Base-by-base conservation (phyloP, 1,139 yeast species). In the Candida albicans region DNA sequence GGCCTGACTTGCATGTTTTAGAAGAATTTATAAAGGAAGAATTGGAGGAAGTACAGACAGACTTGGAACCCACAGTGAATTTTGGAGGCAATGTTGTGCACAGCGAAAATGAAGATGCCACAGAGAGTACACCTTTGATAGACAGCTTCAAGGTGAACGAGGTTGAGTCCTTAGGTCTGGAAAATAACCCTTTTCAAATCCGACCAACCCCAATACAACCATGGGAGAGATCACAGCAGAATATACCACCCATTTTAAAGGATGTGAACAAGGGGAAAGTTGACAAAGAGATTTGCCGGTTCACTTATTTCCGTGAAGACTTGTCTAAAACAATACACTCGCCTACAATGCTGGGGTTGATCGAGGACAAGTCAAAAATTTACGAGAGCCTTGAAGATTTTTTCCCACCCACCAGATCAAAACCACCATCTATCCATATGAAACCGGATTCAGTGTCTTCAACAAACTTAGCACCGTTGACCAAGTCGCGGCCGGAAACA, bases 271-370 rank as follows among this genome's bases (percentile, higher is more conserved):
- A 44, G 2, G 43, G 52, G 33, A 70, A 52, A 29, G 37, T 49
- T 10, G 65, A 59, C 36, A 60, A 62, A 2, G 62, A 59, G 14
- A 45, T 60, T n/a, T 69, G 70, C 47, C 54, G 99, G 49, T 93
- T 87, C 67, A 89, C 98, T 0, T 93, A 91, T 59, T 93, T 93
- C 63, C 74, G 98, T 52, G 96, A 91, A 53, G 96, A 90, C 56
- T 67, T 93, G 53, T 87, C 85, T 14, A 81, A 89, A 12, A 93
- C 99, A 0, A 81, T 93, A 12, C 98, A 93, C 62, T 82, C 97
- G 0, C 93, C 96, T 1, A 84, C 87, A 3, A 82, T 93, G 30
- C 84, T 96, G 11, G 98, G 97, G 0, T 68, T 91, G 29, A 61
- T 89, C 25, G 41, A 43, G 26, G 32, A 48, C 14, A 32, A 35